These are phyloP conservation scores for Ogataea glucozyma DNA, from an alignment of 805 yeast species.

Conservation along the genomic window DNA sequence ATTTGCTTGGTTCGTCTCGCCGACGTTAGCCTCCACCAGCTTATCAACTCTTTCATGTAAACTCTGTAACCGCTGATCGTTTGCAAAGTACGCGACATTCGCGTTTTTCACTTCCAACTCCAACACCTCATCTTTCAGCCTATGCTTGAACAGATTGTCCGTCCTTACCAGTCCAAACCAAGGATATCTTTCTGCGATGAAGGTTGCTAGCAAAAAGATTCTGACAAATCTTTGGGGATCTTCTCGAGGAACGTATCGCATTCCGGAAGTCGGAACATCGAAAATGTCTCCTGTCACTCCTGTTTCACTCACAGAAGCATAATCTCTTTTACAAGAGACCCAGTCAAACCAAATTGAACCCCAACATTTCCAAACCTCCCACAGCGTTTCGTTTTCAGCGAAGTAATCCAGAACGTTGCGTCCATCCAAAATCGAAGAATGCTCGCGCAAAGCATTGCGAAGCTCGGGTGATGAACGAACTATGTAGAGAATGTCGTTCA, in stretches of 20 bases:
- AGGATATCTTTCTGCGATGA: constrained; percentile 48
- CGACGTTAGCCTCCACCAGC: too few species aligned
- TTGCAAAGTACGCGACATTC: constrained; percentile 27
- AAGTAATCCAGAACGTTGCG: constrained; percentile 47
- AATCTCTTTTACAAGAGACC: constrained; percentile 54
- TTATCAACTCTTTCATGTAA: constrained; percentile 23
- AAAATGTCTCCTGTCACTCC: constrained; percentile 61
- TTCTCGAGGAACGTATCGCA: constrained; percentile 44
- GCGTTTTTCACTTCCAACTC: constrained; percentile 21
- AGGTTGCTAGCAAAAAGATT: constrained; percentile 50
- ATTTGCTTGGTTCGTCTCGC: too few species aligned
- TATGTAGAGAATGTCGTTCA: constrained; percentile 55
- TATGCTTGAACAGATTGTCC: constrained; percentile 45
- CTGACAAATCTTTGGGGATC: constrained; percentile 54
- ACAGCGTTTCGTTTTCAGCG: constrained; percentile 59
- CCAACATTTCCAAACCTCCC: constrained; percentile 85
- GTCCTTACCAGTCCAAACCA: constrained; percentile 57
- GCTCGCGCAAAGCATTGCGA: constrained; percentile 17
- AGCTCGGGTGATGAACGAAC: constrained; percentile 31
- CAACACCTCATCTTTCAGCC: constrained; percentile 4
- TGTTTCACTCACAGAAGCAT: constrained; percentile 47
- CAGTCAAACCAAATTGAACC: constrained; percentile 80
- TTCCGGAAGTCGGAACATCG: constrained; percentile 69
- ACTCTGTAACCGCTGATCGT: constrained; percentile 27
- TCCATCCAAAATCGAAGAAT: constrained; percentile 10